A percentile compares a stretch with the other conserved stretches of the same genome.
phyloP scores from a whole-genome alignment of 2,329 filamentous ascomycete genomes.

The Grosmannia huntii region DNA sequence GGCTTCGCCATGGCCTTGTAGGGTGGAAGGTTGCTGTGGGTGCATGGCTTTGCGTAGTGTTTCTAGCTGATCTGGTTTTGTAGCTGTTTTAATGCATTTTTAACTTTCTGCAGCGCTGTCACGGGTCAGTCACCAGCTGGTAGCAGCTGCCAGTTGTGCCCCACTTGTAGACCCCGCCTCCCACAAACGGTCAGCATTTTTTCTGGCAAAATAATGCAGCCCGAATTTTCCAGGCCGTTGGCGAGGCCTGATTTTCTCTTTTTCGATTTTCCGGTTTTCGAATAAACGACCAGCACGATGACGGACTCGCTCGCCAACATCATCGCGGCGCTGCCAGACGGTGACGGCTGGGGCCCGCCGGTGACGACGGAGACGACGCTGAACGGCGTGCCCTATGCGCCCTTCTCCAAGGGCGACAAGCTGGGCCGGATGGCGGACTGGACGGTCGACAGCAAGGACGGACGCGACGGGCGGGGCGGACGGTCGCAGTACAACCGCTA shows the following conservation, averaged over 20 bases:
- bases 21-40: not conserved
- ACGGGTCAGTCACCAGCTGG: slow-evolving; percentile 2
- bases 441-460: slow-evolving; percentile 82
- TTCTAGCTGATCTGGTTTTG: not conserved
- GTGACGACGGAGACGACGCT: slow-evolving; percentile 76
- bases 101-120: not conserved
- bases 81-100: not conserved
- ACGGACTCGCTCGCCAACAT: slow-evolving; percentile 37
- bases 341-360: slow-evolving; percentile 78
- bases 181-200: slow-evolving; percentile 3
- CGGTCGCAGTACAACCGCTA: slow-evolving; percentile 85
- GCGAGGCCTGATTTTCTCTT: not conserved
- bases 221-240: not conserved
- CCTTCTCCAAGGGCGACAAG: slow-evolving; percentile 98
- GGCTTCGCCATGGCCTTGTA: slow-evolving; percentile 5
- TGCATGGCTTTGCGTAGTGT: too few species aligned
- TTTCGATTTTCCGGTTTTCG: not conserved
- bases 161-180: slow-evolving; percentile 1
- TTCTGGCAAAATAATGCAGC: not conserved
- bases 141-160: not conserved
- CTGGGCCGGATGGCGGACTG: slow-evolving; percentile 98
- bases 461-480: slow-evolving; percentile 57
- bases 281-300: not conserved
- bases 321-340: slow-evolving; percentile 58
- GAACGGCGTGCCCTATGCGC: slow-evolving; percentile 91